These are phyloP conservation scores for Solanum clarkiae DNA, from an alignment of 257 asterid genomes.

Conservation along the genomic window DNA sequence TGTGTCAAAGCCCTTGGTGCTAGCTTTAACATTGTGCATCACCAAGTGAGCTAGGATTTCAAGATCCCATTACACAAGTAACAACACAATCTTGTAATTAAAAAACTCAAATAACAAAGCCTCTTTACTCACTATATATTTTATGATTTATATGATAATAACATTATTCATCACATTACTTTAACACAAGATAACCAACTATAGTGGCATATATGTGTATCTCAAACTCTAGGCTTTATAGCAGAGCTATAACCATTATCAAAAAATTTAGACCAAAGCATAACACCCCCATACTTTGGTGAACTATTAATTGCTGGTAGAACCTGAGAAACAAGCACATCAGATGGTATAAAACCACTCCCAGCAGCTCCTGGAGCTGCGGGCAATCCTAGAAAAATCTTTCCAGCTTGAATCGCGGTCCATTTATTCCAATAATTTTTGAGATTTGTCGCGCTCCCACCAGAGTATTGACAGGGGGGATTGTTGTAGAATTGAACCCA, in stretches of 20 bases:
- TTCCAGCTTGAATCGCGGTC: conserved; percentile 31
- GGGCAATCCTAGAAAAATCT: conserved; percentile 47
- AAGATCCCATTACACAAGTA: neutral
- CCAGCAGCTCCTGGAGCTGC: conserved; percentile 57
- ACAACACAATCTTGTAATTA: neutral
- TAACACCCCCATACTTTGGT: conserved; percentile 57
- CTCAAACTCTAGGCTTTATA: neutral
- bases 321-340: conserved; percentile 23
- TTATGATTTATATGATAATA: neutral
- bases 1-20: too few relatives aligned
- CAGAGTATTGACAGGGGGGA: conserved; percentile 40
- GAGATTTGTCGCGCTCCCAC: conserved; percentile 20
- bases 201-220: neutral
- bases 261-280: conserved; percentile 55
- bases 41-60: too few relatives aligned
- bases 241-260: neutral
- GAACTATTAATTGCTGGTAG: conserved; percentile 41
- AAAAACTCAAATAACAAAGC: neutral
- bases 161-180: neutral
- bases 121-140: neutral
- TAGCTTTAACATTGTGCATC: too few relatives aligned
- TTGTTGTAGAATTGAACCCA: conserved; percentile 74
- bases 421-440: conserved; percentile 35
- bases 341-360: conserved; percentile 52
- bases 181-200: neutral